phyloP scores from a whole-genome alignment of 2,329 filamentous ascomycete species.

The Hymenoscyphus infarciens region DNA sequence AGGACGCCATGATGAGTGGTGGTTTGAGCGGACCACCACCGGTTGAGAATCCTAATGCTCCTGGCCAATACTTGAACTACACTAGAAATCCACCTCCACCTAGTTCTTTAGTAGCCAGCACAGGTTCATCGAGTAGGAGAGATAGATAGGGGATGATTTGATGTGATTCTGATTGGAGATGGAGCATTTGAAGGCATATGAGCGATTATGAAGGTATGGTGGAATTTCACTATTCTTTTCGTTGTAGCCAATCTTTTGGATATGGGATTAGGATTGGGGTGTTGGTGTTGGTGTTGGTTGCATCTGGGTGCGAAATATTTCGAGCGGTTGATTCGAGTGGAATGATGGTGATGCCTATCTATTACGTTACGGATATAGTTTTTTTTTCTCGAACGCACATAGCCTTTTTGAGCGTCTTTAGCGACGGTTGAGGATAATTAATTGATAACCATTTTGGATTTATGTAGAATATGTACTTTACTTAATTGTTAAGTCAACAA shows the following conservation, averaged over 20 bases:
- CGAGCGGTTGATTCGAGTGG: neutral
- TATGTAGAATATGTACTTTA: too few species aligned
- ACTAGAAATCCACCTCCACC: constrained; percentile 20
- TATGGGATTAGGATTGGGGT: neutral
- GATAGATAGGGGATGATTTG: constrained; percentile 3
- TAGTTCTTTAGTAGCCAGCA: neutral
- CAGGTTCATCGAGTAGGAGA: constrained; percentile 4
- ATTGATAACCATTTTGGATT: too few species aligned
- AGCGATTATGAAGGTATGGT: neutral
- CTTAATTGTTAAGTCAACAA: too few species aligned
- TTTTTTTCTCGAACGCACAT: neutral
- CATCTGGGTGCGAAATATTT: neutral
- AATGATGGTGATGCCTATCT: neutral
- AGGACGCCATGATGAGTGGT: constrained; percentile 32
- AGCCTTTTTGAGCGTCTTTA: too few species aligned
- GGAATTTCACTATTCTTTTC: neutral
- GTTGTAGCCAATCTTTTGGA: neutral
- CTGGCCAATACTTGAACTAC: constrained; percentile 24
- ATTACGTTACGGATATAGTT: neutral
- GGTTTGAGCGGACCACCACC: constrained; percentile 23
- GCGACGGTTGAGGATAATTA: too few species aligned
- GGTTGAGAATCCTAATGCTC: constrained; percentile 18
- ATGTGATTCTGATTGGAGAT: constrained; percentile 6
- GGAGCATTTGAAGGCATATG: neutral
- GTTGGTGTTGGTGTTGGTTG: neutral